Conservation (phyloP, 257 asterid species). For the Lantana camara region DNA sequence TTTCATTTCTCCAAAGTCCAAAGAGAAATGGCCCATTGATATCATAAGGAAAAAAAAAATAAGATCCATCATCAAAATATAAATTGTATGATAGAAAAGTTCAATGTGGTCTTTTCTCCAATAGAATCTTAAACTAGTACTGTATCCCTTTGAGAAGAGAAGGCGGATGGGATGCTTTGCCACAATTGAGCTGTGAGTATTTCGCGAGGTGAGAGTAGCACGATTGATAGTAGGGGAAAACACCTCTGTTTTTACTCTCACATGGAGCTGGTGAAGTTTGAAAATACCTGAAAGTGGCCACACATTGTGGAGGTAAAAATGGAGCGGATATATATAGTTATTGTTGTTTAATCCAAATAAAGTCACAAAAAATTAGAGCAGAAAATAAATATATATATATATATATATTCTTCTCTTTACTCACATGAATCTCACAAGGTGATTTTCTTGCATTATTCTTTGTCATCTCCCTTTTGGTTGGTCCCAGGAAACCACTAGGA, state of each 20-base stretch:
- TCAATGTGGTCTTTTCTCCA: background rate
- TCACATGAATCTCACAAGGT: background rate
- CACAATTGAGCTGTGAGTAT: constrained; percentile 63
- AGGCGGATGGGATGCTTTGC: constrained; percentile 88
- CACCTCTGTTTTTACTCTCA: constrained; percentile 15
- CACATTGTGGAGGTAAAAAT: background rate
- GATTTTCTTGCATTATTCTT: constrained; percentile 1
- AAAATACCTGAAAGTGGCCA: constrained; percentile 7
- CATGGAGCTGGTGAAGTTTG: constrained; percentile 8
- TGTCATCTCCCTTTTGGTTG: background rate
- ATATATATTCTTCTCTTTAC: background rate
- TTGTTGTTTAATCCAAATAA: constrained; percentile 36
- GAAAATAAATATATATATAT: constrained; percentile 14
- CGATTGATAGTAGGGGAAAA: constrained; percentile 22
- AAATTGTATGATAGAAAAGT: background rate
- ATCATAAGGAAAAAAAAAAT: background rate
- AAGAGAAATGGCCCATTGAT: background rate
- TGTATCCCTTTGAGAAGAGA: constrained; percentile 94
- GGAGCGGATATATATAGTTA: constrained; percentile 22
- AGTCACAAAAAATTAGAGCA: constrained; percentile 19
- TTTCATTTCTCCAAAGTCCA: background rate
- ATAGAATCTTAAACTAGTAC: constrained; percentile 73
- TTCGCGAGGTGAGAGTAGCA: constrained; percentile 4
- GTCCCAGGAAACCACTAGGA: constrained; percentile 8
- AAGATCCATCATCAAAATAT: background rate